phyloP scores from a whole-genome alignment of 768 basidiomycete species.

The Lentinula raphanica region DNA sequence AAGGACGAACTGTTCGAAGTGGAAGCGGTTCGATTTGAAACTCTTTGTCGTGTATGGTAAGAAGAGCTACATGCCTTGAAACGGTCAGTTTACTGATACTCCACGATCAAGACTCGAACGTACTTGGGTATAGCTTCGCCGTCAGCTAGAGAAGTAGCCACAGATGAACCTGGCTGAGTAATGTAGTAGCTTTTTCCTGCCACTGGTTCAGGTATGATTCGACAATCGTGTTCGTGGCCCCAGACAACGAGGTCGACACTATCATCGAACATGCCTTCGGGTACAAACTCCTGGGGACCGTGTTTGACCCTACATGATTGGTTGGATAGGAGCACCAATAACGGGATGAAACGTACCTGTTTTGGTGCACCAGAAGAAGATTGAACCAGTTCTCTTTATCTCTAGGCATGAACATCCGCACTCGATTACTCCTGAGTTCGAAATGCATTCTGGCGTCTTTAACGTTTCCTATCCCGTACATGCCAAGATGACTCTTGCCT shows the following conservation, averaged over 20 bases:
- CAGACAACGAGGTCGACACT: conserved; percentile 90
- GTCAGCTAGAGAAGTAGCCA: conserved; percentile 91
- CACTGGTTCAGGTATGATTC: conserved; percentile 85
- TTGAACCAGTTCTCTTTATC: conserved; percentile 96
- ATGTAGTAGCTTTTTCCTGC: conserved; percentile 90
- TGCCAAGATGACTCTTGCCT: conserved; percentile 78
- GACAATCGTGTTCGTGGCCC: conserved; percentile 99
- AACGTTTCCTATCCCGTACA: conserved; percentile 96
- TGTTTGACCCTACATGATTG: conserved; percentile 70
- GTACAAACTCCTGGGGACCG: conserved; percentile 90
- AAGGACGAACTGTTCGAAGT: conserved; percentile 89
- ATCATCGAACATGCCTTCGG: conserved; percentile 97
- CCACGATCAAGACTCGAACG: conserved; percentile 12
- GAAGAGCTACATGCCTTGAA: conserved; percentile 81
- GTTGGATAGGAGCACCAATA: not conserved
- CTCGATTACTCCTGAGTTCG: conserved; percentile 88
- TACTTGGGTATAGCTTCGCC: conserved; percentile 93
- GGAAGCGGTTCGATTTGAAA: conserved; percentile 84
- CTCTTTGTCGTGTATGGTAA: conserved; percentile 83
- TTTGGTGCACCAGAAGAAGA: conserved; percentile 89
- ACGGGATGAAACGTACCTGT: conserved; percentile 54
- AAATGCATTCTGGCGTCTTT: conserved; percentile 97
- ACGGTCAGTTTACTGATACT: not conserved
- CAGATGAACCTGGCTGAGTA: conserved; percentile 89
- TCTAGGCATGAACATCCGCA: conserved; percentile 93